Evolutionary conservation across 148 eudicot genomes (phyloP).

Genomic region (Cornus controversa): DNA sequence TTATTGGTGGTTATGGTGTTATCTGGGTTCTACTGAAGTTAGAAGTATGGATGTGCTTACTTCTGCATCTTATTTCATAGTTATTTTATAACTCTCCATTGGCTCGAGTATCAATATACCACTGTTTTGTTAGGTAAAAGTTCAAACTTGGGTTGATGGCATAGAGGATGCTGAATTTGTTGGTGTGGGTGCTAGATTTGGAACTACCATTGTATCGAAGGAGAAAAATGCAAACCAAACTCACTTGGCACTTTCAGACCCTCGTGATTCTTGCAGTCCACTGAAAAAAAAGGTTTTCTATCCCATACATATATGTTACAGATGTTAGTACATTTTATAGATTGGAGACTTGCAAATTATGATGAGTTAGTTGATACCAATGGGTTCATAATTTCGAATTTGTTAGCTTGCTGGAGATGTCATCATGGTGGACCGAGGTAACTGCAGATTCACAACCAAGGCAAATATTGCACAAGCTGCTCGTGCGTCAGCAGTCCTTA

Average conservation of each 20-base stretch:
- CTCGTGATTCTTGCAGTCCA: slow-evolving; percentile 71
- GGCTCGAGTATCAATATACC: slow-evolving; percentile 4
- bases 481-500: slow-evolving; percentile 87
- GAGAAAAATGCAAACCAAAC: slow-evolving; percentile 73
- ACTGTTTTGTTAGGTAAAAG: slow-evolving; percentile 60
- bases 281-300: slow-evolving; percentile 65
- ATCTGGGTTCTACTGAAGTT: neutral
- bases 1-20: neutral
- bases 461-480: slow-evolving; percentile 85
- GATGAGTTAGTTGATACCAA: neutral
- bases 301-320: slow-evolving; percentile 10
- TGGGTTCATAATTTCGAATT: slow-evolving; percentile 3
- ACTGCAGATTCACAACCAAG: slow-evolving; percentile 85
- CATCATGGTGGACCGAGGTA: slow-evolving; percentile 78
- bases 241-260: slow-evolving; percentile 56
- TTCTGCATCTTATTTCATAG: neutral
- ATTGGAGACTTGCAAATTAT: neutral
- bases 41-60: slow-evolving; percentile 5
- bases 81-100: neutral
- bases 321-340: neutral
- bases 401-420: slow-evolving; percentile 74
- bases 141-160: slow-evolving; percentile 85
- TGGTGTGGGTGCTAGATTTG: slow-evolving; percentile 93
- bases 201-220: slow-evolving; percentile 60
- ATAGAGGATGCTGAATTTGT: slow-evolving; percentile 64